Percentiles rank a stretch among this genome's conserved stretches.
These are phyloP conservation scores for Cicer yamashitae DNA, from an alignment of 306 rosid species.

Conservation along the genomic window DNA sequence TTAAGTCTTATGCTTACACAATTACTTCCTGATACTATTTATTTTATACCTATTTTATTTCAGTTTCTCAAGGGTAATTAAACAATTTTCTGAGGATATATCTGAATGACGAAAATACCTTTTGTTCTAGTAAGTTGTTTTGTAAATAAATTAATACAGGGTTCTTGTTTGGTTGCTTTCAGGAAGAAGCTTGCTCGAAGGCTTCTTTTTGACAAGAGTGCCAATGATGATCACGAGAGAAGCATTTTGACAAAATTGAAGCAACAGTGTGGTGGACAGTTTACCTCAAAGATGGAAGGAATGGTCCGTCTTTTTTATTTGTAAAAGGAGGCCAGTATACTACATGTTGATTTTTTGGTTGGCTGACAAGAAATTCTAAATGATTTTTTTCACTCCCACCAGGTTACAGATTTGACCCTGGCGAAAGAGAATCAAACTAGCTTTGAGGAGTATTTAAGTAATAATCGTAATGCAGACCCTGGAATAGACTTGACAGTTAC, in stretches of 20 bases:
- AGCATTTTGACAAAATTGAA: constrained; percentile 83
- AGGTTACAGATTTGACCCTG: constrained; percentile 95
- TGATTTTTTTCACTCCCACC: constrained; percentile 34
- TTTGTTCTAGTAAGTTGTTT: constrained; percentile 8
- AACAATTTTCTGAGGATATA: constrained; percentile 36
- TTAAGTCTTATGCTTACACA: constrained; percentile 3
- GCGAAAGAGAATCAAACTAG: constrained; percentile 83
- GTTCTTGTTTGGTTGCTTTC: constrained; percentile 45
- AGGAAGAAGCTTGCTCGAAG: constrained; percentile 98
- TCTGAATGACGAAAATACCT: constrained; percentile 7
- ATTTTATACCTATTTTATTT: background rate
- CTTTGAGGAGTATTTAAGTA: constrained; percentile 81
- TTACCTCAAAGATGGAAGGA: constrained; percentile 98
- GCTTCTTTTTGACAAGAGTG: constrained; percentile 92
- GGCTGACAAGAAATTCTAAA: constrained; percentile 24
- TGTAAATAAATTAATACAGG: constrained; percentile 32
- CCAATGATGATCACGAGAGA: constrained; percentile 90
- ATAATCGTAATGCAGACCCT: constrained; percentile 63
- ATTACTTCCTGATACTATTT: constrained; percentile 8
- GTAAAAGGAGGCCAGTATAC: constrained; percentile 20
- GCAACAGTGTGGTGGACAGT: constrained; percentile 96
- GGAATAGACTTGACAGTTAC: constrained; percentile 92
- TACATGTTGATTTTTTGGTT: constrained; percentile 12
- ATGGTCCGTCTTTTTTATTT: constrained; percentile 67
- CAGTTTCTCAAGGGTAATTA: background rate